Evolutionary conservation across 495 filamentous ascomycete species (phyloP), one percentile per base, ranked within the genome.

Genomic region (Evansstolkia leycettana): DNA sequence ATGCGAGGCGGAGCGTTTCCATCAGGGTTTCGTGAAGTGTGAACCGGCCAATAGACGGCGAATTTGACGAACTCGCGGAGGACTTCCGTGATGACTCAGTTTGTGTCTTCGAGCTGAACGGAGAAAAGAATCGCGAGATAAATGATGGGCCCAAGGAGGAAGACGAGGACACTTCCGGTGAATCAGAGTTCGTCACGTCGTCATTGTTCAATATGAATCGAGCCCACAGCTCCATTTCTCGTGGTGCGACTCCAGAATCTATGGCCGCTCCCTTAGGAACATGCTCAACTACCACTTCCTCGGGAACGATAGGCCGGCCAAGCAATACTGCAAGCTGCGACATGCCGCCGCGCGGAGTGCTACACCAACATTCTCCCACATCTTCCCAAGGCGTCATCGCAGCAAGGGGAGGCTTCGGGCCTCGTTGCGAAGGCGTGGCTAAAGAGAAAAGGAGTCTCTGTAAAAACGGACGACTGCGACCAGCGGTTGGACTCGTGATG

Each of bases 331-430:
- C 37, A 4, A 72, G 43, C 37, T 72, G 68, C 5, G 62, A 36
- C 28, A 57, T 52, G 4, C 62, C 63, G 14, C 52, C 29, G 7
- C 51, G 50, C 12, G 54, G 52, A 17, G 49, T 48, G 23, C 46
- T 56, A 40, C 67, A 72, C 64, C 63, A 71, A 39, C 63, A 61
- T 19, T 71, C 67, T n/a, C 59, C 62, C 5, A 51, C 37, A 16
- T 69, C 67, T 9, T 60, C 41, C 67, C 67, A 69, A 1, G 54
- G 36, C 2, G 36, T 31, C 11, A 68, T 45, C 12, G 63, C 65
- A 15, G 52, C 39, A 2, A 49, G 28, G 1, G 60, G 54, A 1
- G 45, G 43, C 13, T 47, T 46, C 10, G 44, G 41, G 19, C 16
- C 18, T 6, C 38, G 46, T 28, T 34, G 19, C 5, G 19, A 23